Percentiles rank a stretch among this genome's conserved stretches.
Evolutionary conservation across 345 rosid genomes (phyloP).

Genomic region (Melastoma malabathricum): DNA sequence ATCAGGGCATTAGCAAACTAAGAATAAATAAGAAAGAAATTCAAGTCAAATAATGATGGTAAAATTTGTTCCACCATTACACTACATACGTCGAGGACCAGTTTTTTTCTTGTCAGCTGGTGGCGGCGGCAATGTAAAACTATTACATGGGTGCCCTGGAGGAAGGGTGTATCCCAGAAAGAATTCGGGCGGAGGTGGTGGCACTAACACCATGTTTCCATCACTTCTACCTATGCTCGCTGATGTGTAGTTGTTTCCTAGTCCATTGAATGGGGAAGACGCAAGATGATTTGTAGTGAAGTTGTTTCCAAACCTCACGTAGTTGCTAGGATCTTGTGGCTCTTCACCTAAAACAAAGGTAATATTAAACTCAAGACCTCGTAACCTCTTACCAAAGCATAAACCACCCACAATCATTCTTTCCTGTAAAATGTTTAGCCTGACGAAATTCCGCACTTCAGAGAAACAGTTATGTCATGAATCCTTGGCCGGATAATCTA

Average conservation of each 20-base stretch:
- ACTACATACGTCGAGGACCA: constrained; percentile 85
- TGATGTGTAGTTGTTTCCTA: constrained; percentile 13
- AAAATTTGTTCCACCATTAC: too few species aligned
- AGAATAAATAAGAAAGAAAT: not conserved
- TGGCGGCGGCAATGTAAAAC: constrained; percentile 88
- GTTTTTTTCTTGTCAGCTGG: constrained; percentile 90
- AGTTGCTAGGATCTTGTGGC: constrained; percentile 28
- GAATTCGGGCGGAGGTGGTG: constrained; percentile 59
- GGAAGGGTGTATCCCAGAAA: constrained; percentile 92
- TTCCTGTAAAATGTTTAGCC: too few species aligned
- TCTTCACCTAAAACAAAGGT: constrained; percentile 47
- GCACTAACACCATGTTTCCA: constrained; percentile 7
- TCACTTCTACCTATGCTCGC: constrained; percentile 3
- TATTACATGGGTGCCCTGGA: constrained; percentile 82
- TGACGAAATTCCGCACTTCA: too few species aligned
- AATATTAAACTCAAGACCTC: not conserved
- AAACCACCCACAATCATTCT: too few species aligned
- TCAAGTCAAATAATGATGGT: too few species aligned
- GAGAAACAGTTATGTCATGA: too few species aligned
- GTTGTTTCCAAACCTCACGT: constrained; percentile 23
- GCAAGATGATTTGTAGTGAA: constrained; percentile 10
- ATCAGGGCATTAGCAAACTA: not conserved
- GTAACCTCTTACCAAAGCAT: too few species aligned
- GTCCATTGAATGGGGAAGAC: constrained; percentile 16
- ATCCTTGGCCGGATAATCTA: too few species aligned